Evolutionary conservation across 805 yeast genomes (phyloP), one percentile per base, ranked within the genome.

Genomic region (Cyberlindnera bimundalis): DNA sequence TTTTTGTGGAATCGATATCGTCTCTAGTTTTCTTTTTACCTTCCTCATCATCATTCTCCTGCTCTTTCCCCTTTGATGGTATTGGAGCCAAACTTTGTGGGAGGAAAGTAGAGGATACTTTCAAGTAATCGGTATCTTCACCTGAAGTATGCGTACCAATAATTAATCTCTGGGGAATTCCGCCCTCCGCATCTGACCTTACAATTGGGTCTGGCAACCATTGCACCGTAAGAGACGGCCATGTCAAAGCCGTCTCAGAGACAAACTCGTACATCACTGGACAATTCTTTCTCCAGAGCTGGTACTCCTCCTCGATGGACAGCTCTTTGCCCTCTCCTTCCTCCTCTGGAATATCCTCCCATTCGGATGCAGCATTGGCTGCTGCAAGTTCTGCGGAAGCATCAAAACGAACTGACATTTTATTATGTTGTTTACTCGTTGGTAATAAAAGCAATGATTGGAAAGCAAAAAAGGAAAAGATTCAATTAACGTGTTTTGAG

Each of bases 201-300:
- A 25, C 19, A 38, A 46, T 35, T 42, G 53, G 42, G 40, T 65
- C 66, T 0, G 89, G 90, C 7, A 82, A 59, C 90, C 93, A 85
- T 60, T 85, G 86, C 5, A 83, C 72, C 1, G 91, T 81, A 36
- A 85, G 66, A 3, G 90, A 80, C 2, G 95, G 95, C 95, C 95
- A 85, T 11, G 81, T 76, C 33, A 85, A 64, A 3, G 84, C 86
- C 0, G 91, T 82, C 55, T 85, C 93, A 35, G 84, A 78, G 24
- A 85, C 87, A 57, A 81, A 84, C 52, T 84, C 89, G 51, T 85
- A 85, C 93, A 85, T 84, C 51, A 72, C 78, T 11, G 85, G 81
- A 49, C 90, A 84, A 54, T 84, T 85, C 55, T 84, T 78, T 45
- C 86, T 72, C 95, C 95, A 85, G 47, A 84, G 60, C 45, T 81